Evolutionary conservation across 148 eudicot genomes (phyloP).

Genomic region (Rhododendron mucronatum): DNA sequence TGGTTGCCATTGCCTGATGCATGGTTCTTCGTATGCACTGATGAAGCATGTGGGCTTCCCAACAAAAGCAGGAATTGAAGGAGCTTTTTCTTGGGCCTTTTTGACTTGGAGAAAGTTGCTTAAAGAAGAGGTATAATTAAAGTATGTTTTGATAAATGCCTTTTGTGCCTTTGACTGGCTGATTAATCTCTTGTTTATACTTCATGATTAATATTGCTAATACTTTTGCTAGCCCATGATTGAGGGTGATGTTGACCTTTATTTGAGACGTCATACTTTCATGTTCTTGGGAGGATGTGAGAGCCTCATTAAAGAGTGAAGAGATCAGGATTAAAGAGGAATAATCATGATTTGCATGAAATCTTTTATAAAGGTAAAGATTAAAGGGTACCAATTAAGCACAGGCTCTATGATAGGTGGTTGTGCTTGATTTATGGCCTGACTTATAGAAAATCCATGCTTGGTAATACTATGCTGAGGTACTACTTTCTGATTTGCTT

Average conservation of each 20-base stretch:
- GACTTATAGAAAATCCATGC: neutral
- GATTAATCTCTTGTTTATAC: neutral
- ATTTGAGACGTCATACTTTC: neutral
- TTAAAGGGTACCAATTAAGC: neutral
- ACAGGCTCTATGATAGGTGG: neutral
- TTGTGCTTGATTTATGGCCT: neutral
- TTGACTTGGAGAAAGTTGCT: constrained; percentile 16
- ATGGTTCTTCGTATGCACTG: constrained; percentile 14
- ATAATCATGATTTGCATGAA: neutral
- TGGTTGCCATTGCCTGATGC: neutral
- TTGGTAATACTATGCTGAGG: neutral
- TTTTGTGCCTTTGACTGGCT: constrained; percentile 8
- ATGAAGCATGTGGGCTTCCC: constrained; percentile 12
- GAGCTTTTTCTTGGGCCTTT: constrained; percentile 3
- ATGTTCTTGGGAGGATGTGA: neutral
- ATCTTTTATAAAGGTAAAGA: neutral
- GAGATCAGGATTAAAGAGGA: neutral
- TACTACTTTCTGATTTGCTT: neutral
- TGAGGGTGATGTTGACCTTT: neutral
- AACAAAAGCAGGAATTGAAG: neutral
- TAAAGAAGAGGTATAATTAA: neutral
- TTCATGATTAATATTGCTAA: neutral
- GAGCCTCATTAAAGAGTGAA: neutral
- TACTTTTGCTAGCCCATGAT: neutral
- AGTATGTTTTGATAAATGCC: neutral